Conservation (phyloP, 1,284 basidiomycete genomes). For the Boletus smithii region DNA sequence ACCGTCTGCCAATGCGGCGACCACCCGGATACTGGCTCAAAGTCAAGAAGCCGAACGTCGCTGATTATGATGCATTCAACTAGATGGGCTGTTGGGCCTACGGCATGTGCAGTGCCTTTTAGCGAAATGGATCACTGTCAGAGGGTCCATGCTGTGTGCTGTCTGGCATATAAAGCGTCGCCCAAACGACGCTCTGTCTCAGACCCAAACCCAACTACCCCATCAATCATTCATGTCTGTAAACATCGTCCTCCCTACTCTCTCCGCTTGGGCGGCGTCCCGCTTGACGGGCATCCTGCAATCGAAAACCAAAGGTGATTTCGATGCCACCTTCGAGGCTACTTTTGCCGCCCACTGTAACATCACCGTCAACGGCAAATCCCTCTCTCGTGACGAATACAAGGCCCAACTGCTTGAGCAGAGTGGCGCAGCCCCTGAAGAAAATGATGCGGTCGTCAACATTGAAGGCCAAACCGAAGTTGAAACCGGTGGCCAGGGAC, state of each 20-base stretch:
- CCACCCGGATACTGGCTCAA: too few species aligned
- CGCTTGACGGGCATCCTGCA: conserved; percentile 34
- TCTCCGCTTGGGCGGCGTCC: conserved; percentile 36
- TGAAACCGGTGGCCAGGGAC: conserved; percentile 25
- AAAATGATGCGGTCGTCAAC: conserved; percentile 20
- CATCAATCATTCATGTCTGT: conserved; percentile 19
- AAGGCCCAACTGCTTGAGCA: conserved; percentile 26
- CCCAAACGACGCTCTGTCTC: neutral
- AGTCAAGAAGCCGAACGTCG: too few species aligned
- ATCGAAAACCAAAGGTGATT: conserved; percentile 31
- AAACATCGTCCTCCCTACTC: conserved; percentile 35
- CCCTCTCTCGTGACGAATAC: conserved; percentile 26
- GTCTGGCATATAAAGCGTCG: conserved; percentile 13
- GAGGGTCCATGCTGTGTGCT: neutral
- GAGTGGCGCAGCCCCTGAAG: conserved; percentile 22
- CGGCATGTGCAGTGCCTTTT: neutral
- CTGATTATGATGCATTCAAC: too few species aligned
- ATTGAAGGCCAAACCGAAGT: conserved; percentile 30
- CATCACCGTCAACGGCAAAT: conserved; percentile 37
- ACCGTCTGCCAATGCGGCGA: too few species aligned
- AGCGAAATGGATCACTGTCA: neutral
- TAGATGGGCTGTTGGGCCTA: too few species aligned
- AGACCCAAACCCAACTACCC: neutral
- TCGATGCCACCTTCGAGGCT: conserved; percentile 34
- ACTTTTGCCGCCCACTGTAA: conserved; percentile 33